phyloP scores from a whole-genome alignment of 495 filamentous ascomycete genomes.

The Collariella sp. region DNA sequence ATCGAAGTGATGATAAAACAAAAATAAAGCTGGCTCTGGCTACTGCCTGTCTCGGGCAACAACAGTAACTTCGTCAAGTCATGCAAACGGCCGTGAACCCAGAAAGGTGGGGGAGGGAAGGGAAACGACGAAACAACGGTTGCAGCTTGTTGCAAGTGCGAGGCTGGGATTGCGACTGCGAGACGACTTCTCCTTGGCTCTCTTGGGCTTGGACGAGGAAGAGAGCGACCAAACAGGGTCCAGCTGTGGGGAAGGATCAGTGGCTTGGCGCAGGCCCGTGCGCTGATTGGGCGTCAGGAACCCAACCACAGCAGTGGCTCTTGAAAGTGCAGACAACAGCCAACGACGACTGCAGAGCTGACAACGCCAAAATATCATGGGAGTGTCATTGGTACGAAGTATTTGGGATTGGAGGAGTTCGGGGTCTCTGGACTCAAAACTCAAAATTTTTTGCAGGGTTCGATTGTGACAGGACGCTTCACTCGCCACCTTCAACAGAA shows the following conservation, averaged over 20 bases:
- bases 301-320: slow-evolving; percentile 7
- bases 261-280: slow-evolving; percentile 6
- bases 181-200: slow-evolving; percentile 7
- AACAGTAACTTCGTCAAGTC: background rate
- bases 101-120: background rate
- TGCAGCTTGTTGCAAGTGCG: no score
- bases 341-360: slow-evolving; percentile 13
- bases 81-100: background rate
- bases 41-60: no score
- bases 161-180: slow-evolving; percentile 22
- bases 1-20: no score
- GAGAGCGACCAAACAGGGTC: slow-evolving; percentile 7
- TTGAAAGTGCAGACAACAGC: slow-evolving; percentile 11
- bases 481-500: no score
- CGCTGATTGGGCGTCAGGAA: slow-evolving; percentile 7
- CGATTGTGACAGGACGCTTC: no score
- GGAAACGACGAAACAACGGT: background rate
- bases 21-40: no score
- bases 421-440: background rate
- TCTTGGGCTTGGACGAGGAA: slow-evolving; percentile 5
- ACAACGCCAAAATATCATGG: background rate
- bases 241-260: background rate
- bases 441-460: background rate
- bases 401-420: no score
- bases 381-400: background rate